Evolutionary conservation across 257 asterid genomes (phyloP), one percentile per base, ranked within the genome.

Genomic region (Lavandula angustifolia): DNA sequence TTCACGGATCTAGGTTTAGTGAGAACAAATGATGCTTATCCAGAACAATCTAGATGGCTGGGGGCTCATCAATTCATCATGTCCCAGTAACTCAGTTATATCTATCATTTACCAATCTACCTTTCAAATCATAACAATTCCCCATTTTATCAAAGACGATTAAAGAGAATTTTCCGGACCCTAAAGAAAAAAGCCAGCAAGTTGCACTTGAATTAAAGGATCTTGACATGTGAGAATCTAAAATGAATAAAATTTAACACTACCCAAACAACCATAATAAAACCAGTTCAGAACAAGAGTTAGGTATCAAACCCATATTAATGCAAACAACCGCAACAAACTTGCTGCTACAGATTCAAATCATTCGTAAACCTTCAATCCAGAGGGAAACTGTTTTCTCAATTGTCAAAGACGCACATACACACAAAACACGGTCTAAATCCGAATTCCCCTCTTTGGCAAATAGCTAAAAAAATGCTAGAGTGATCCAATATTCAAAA

Each of bases 381-480:
- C 47, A 49, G 35, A 65, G 12, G 9, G 46, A 64, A 12, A 32
- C 44, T 31, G 18, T 8, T 68, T 56, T 47, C 18, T 9, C 37
- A 3, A 54, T 43, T 34, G 29, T 29, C 32, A 14, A 37, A 1
- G 18, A 53, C 10, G 40, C 17, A 11, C 12, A 17, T 2, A 13
- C 27, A n/a, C 3, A 16, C 32, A 32, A 5, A 11, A 8, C 18
- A 44, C 34, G 33, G 3, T 5, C 16, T 9, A 2, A 60, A 7
- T 51, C 50, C n/a, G 3, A 44, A 33, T 8, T 18, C 7, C 8
- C 42, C 29, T 69, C 46, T 69, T 60, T 62, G 16, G 31, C 43
- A 65, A 51, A 12, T 66, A 69, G 54, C 52, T 46, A 50, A 66
- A 5, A 29, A 52, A 67, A 34, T 44, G 69, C 11, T 60, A 6